Percentiles rank a stretch among this genome's conserved stretches.
These are phyloP conservation scores for Henckelia pumila DNA, from an alignment of 257 asterid species.

Conservation along the genomic window DNA sequence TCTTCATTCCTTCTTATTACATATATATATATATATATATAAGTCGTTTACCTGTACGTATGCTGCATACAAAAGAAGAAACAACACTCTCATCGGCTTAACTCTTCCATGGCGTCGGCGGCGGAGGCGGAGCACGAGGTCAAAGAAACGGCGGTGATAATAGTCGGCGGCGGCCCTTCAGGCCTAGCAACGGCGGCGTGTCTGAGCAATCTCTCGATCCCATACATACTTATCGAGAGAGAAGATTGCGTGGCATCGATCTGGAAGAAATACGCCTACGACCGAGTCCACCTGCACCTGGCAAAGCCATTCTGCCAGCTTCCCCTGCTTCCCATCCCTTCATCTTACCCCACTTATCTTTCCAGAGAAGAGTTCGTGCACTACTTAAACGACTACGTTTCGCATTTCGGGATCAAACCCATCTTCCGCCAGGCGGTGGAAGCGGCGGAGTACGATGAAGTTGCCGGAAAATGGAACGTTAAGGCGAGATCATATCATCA, in stretches of 20 bases:
- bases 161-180: slow-evolving; percentile 76
- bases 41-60: too few relatives aligned
- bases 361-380: slow-evolving; percentile 36
- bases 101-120: too few relatives aligned
- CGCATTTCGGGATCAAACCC: slow-evolving; percentile 44
- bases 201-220: slow-evolving; percentile 42
- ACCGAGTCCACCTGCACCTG: slow-evolving; percentile 75
- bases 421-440: slow-evolving; percentile 40
- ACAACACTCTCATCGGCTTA: too few relatives aligned
- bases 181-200: slow-evolving; percentile 79
- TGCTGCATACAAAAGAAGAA: too few relatives aligned
- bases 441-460: slow-evolving; percentile 40
- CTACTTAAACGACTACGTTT: slow-evolving; percentile 63
- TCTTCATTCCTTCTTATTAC: too few relatives aligned
- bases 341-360: slow-evolving; percentile 40
- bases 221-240: slow-evolving; percentile 57
- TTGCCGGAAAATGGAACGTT: slow-evolving; percentile 39
- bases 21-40: too few relatives aligned
- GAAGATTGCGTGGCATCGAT: slow-evolving; percentile 67
- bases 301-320: slow-evolving; percentile 51
- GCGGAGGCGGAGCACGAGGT: too few relatives aligned
- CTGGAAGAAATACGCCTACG: slow-evolving; percentile 72
- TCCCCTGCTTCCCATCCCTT: slow-evolving; percentile 52
- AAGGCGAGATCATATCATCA: slow-evolving; percentile 33
- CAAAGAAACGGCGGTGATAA: slow-evolving; percentile 32